Conservation (phyloP, 768 basidiomycete genomes). For the Boletus rufocinnamomeus region DNA sequence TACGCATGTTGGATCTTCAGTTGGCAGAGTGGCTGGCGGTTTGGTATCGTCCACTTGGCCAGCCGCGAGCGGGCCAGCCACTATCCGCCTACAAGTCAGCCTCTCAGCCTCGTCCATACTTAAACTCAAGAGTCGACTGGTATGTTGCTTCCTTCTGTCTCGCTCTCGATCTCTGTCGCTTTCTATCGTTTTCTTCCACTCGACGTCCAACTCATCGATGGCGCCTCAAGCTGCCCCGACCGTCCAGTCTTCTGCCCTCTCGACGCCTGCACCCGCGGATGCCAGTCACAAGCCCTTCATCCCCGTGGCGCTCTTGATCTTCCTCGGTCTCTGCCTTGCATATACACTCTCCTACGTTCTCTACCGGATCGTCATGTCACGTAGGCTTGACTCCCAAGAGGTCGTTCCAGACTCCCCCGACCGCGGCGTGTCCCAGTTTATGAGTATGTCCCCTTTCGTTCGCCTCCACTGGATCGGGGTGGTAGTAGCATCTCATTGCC, state of each 20-base stretch:
- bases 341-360: slow-evolving; percentile 31
- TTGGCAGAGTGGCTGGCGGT: not conserved
- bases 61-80: slow-evolving; percentile 10
- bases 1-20: not conserved
- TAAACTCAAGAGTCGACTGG: slow-evolving; percentile 2
- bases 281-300: slow-evolving; percentile 11
- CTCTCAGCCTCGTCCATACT: slow-evolving; percentile 12
- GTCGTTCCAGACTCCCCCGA: slow-evolving; percentile 25
- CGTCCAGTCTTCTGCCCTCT: slow-evolving; percentile 2
- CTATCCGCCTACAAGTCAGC: slow-evolving; percentile 18
- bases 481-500: not conserved
- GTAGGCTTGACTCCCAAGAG: slow-evolving; percentile 13
- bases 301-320: slow-evolving; percentile 23
- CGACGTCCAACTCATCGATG: slow-evolving; percentile 17
- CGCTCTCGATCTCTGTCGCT: slow-evolving; percentile 13
- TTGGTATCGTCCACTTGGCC: not conserved
- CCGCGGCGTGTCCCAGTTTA: slow-evolving; percentile 29
- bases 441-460: slow-evolving; percentile 22
- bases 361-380: slow-evolving; percentile 28
- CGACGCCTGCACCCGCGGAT: slow-evolving; percentile 3
- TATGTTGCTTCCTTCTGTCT: slow-evolving; percentile 17
- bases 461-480: not conserved
- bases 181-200: slow-evolving; percentile 5
- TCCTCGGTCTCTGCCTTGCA: slow-evolving; percentile 29
- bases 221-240: slow-evolving; percentile 24